Conservation (phyloP, 2,329 filamentous ascomycete species). For the Fusarium napiforme region DNA sequence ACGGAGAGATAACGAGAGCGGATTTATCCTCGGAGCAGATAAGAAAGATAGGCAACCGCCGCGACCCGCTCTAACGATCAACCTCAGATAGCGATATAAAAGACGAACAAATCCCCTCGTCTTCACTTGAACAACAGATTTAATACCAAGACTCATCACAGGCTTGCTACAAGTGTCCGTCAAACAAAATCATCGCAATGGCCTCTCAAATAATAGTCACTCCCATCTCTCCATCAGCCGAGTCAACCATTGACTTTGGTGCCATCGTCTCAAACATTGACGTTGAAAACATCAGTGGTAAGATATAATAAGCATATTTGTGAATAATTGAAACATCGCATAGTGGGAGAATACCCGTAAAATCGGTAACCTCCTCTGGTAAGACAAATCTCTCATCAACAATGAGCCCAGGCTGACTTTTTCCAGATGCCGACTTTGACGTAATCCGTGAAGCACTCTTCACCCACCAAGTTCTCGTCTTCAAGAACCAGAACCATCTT, state of each 20-base stretch:
- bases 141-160: neutral
- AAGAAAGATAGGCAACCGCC: conserved; percentile 37
- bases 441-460: conserved; percentile 74
- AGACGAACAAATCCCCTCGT: neutral
- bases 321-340: conserved; percentile 14
- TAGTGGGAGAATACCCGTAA: conserved; percentile 64
- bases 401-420: conserved; percentile 31
- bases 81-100: conserved; percentile 19
- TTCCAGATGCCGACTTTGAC: conserved; percentile 70
- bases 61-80: conserved; percentile 7
- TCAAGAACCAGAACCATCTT: conserved; percentile 73
- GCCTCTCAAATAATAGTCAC: conserved; percentile 48
- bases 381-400: conserved; percentile 45
- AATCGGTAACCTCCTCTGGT: conserved; percentile 70
- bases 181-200: conserved; percentile 14
- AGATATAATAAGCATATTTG: conserved; percentile 40
- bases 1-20: neutral
- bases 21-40: neutral
- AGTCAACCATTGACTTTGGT: conserved; percentile 66
- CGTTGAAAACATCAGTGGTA: conserved; percentile 71
- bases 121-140: neutral
- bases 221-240: conserved; percentile 51
- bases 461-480: conserved; percentile 73
- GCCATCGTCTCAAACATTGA: conserved; percentile 68
- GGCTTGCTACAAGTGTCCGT: neutral